phyloP scores from a whole-genome alignment of 805 yeast species.

The Wickerhamiella galacta region DNA sequence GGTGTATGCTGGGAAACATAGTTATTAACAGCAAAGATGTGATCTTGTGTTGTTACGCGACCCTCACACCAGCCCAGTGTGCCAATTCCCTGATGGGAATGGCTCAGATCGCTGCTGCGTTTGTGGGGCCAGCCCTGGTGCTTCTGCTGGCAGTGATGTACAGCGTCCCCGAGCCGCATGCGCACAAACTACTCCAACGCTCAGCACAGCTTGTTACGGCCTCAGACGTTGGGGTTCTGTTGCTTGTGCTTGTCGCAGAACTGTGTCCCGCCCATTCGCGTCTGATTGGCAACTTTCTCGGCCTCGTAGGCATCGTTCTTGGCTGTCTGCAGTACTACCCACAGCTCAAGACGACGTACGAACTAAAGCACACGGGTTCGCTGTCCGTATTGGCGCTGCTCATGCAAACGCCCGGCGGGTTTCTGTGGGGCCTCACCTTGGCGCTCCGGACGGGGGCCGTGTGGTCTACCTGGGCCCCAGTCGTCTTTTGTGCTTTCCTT shows the following conservation, averaged over 20 bases:
- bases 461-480: constrained; percentile 82
- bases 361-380: constrained; percentile 61
- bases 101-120: constrained; percentile 15
- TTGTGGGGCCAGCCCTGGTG: constrained; percentile 12
- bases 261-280: constrained; percentile 1
- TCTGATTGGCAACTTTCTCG: constrained; percentile 24
- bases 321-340: constrained; percentile 66
- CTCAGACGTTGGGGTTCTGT: constrained; percentile 7
- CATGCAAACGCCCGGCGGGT: constrained; percentile 83
- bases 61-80: constrained; percentile 12
- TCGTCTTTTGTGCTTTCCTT: constrained; percentile 48
- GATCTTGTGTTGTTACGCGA: constrained; percentile 37
- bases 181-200: constrained; percentile 11
- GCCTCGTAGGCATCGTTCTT: constrained; percentile 44
- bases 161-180: constrained; percentile 23
- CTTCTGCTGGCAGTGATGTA: constrained; percentile 17
- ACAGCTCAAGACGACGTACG: constrained; percentile 54
- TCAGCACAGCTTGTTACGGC: constrained; percentile 5
- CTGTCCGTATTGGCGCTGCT: constrained; percentile 67
- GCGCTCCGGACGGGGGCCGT: constrained; percentile 56
- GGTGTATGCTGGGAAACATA: constrained; percentile 48
- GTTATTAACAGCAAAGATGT: constrained; percentile 44
- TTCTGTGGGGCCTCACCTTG: constrained; percentile 56
- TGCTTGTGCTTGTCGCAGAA: background rate
- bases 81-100: constrained; percentile 15